Conservation (phyloP, 2,329 filamentous ascomycete genomes). For the Verticillium klebahnii region DNA sequence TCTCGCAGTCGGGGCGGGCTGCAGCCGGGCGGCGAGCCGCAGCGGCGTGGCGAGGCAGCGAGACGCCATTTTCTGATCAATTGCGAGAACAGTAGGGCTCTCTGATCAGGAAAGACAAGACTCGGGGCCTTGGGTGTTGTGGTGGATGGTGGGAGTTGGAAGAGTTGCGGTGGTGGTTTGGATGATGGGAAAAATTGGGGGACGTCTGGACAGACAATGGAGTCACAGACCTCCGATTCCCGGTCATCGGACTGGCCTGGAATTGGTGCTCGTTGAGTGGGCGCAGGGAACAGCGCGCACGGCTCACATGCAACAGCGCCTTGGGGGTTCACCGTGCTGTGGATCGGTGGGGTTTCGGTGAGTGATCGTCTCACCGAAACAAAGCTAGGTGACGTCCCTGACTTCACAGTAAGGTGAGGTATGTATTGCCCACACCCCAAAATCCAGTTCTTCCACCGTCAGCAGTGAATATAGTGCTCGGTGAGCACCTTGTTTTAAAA, state of each 20-base stretch:
- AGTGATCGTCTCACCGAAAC: background rate
- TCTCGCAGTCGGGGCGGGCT: constrained; percentile 16
- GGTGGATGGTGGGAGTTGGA: background rate
- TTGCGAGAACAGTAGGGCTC: constrained; percentile 11
- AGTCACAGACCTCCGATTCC: background rate
- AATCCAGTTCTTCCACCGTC: too few relatives aligned
- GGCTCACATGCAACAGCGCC: background rate
- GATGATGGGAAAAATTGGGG: background rate
- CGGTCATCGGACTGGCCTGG: background rate
- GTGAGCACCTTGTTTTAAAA: too few relatives aligned
- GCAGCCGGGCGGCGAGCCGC: constrained; percentile 24
- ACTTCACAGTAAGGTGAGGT: too few relatives aligned
- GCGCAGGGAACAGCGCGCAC: background rate
- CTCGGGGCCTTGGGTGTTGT: constrained; percentile 4
- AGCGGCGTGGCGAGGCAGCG: constrained; percentile 37
- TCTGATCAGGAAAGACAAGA: constrained; percentile 11
- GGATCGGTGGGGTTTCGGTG: background rate
- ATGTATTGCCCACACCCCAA: too few relatives aligned
- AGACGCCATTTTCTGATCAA: constrained; percentile 34
- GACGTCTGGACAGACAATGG: background rate
- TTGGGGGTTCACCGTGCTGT: background rate
- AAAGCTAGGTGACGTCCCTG: too few relatives aligned
- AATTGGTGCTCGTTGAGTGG: background rate
- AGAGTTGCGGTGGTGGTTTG: background rate
- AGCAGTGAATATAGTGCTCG: too few relatives aligned